These are phyloP conservation scores for Pseudogymnoascus sp. DNA, from an alignment of 2,329 filamentous ascomycete genomes.

Conservation along the genomic window DNA sequence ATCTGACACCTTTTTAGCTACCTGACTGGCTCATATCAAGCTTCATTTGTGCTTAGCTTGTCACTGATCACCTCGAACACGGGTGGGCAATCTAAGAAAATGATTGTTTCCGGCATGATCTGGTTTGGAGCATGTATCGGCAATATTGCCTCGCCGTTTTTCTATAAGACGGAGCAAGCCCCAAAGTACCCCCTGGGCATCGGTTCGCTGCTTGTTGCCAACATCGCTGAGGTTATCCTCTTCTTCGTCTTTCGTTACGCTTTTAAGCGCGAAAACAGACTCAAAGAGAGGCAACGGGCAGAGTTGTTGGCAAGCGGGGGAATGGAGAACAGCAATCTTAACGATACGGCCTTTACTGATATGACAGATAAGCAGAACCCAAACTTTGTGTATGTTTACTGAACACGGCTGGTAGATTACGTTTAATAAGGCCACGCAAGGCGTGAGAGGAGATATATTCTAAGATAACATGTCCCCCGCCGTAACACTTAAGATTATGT, in stretches of 20 bases:
- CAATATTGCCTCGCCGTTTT: conserved; percentile 56
- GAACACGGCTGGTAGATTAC: not conserved
- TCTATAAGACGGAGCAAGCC: conserved; percentile 47
- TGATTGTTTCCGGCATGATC: conserved; percentile 47
- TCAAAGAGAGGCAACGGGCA: conserved; percentile 24
- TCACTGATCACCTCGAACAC: conserved; percentile 50
- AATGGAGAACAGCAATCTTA: conserved; percentile 19
- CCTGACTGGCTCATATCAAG: conserved; percentile 28
- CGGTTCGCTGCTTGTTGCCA: conserved; percentile 35
- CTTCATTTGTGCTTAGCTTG: conserved; percentile 34
- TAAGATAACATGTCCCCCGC: not conserved
- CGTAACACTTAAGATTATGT: not conserved
- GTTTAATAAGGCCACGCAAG: not conserved
- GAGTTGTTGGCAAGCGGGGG: not conserved
- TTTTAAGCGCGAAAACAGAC: conserved; percentile 35
- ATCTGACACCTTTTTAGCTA: conserved; percentile 35
- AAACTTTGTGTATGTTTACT: conserved; percentile 21
- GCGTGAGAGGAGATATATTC: not conserved
- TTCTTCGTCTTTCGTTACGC: conserved; percentile 35
- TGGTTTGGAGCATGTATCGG: conserved; percentile 54
- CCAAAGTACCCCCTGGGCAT: conserved; percentile 36
- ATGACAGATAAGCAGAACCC: conserved; percentile 21
- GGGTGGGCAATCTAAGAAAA: conserved; percentile 43
- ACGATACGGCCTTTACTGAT: conserved; percentile 29
- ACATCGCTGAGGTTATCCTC: conserved; percentile 33